phyloP scores from a whole-genome alignment of 202 grass and related monocot species.

The Miscanthus sacchariflorus region DNA sequence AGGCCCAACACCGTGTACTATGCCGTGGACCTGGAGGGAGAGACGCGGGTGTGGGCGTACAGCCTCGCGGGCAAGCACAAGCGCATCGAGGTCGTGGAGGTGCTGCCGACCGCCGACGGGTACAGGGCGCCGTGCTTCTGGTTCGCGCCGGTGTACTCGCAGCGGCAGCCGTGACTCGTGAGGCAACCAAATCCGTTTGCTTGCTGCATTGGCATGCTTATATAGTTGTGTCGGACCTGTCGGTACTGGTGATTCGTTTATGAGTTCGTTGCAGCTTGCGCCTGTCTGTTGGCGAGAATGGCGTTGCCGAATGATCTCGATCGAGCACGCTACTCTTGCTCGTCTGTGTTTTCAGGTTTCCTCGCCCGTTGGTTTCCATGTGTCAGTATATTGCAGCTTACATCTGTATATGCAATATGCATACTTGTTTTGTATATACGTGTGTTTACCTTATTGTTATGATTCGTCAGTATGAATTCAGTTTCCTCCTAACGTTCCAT shows the following conservation, averaged over 20 bases:
- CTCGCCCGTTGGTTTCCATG: not conserved
- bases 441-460: not conserved
- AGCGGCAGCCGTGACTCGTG: not conserved
- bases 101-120: conserved; percentile 21
- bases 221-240: not conserved
- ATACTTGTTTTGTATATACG: not conserved
- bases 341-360: not conserved
- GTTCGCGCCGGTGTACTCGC: conserved; percentile 52
- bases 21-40: conserved; percentile 45
- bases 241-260: not conserved
- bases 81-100: conserved; percentile 55
- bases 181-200: not conserved
- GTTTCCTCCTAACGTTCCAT: not conserved
- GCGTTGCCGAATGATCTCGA: not conserved
- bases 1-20: conserved; percentile 55
- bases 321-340: not conserved
- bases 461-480: not conserved
- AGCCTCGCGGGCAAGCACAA: conserved; percentile 53
- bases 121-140: conserved; percentile 57
- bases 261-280: not conserved
- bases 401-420: not conserved
- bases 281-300: not conserved
- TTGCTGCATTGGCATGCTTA: not conserved
- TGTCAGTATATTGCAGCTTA: not conserved
- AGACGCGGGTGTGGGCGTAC: conserved; percentile 59